A percentile compares a stretch with the other conserved stretches of the same genome.
These are phyloP conservation scores for Heritiera fomes DNA, from an alignment of 345 rosid species.

Conservation along the genomic window DNA sequence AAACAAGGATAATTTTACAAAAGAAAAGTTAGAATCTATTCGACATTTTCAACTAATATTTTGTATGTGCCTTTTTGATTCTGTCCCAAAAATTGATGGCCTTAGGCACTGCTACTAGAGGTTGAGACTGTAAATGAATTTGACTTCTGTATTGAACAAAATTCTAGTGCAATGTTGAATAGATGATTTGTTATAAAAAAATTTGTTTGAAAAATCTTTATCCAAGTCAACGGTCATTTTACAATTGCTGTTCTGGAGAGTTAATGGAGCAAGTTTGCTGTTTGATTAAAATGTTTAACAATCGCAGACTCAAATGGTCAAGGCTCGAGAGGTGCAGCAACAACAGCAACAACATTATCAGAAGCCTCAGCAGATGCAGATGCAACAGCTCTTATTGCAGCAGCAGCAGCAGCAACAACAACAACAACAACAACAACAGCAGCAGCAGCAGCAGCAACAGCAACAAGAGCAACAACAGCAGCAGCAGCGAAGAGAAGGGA, in stretches of 20 bases:
- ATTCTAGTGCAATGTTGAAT: not conserved
- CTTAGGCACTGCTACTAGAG: not conserved
- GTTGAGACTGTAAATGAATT: not conserved
- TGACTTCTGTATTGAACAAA: not conserved
- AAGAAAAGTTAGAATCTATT: not conserved
- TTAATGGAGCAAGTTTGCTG: constrained; percentile 14
- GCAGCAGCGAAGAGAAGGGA: constrained; percentile 43
- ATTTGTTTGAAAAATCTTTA: not conserved
- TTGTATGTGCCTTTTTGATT: not conserved
- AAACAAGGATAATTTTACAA: not conserved
- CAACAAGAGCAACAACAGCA: constrained; percentile 46
- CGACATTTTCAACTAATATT: not conserved
- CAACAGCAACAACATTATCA: constrained; percentile 48
- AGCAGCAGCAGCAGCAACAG: constrained; percentile 47
- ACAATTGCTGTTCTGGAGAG: constrained; percentile 8
- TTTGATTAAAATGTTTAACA: constrained; percentile 17
- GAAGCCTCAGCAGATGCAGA: constrained; percentile 47
- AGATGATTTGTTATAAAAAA: not conserved
- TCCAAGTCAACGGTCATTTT: not conserved
- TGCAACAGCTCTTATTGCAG: constrained; percentile 53
- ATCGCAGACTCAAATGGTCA: constrained; percentile 48
- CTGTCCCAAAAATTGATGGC: not conserved
- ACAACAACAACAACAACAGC: constrained; percentile 44
- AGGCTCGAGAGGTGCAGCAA: constrained; percentile 47
- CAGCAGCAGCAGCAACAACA: constrained; percentile 35